Percentiles rank a stretch among this genome's conserved stretches.
Conservation (phyloP, 495 filamentous ascomycete species). For the Cercophora samala region DNA sequence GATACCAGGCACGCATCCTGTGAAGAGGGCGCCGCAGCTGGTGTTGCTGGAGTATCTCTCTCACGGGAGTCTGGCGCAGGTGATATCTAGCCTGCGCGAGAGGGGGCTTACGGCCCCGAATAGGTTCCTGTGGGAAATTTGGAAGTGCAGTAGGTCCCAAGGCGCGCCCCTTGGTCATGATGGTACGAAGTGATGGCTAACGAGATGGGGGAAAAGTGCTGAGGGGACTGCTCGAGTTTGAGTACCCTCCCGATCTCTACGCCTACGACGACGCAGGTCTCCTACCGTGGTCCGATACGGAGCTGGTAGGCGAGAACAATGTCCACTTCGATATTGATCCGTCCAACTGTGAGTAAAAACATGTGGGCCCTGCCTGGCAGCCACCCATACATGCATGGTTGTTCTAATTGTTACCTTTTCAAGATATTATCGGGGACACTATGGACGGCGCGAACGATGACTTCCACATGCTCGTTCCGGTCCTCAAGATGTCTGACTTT, state of each 20-base stretch:
- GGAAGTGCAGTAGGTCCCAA: neutral
- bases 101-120: neutral
- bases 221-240: neutral
- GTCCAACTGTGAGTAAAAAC: neutral
- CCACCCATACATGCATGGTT: too few species aligned
- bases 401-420: too few species aligned
- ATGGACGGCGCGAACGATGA: neutral
- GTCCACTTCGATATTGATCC: conserved; percentile 5
- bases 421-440: neutral
- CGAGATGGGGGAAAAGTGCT: neutral
- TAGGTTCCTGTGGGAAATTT: neutral
- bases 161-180: neutral
- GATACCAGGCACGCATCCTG: neutral
- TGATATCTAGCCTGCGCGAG: neutral
- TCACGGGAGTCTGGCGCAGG: neutral
- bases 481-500: neutral
- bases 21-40: neutral
- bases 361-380: too few species aligned
- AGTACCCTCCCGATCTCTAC: neutral
- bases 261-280: neutral
- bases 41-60: neutral
- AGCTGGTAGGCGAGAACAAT: neutral
- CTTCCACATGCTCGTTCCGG: neutral
- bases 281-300: neutral
- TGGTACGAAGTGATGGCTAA: neutral